Conservation (phyloP, 2,329 filamentous ascomycete genomes). For the Ascochyta viciae-villosae region DNA sequence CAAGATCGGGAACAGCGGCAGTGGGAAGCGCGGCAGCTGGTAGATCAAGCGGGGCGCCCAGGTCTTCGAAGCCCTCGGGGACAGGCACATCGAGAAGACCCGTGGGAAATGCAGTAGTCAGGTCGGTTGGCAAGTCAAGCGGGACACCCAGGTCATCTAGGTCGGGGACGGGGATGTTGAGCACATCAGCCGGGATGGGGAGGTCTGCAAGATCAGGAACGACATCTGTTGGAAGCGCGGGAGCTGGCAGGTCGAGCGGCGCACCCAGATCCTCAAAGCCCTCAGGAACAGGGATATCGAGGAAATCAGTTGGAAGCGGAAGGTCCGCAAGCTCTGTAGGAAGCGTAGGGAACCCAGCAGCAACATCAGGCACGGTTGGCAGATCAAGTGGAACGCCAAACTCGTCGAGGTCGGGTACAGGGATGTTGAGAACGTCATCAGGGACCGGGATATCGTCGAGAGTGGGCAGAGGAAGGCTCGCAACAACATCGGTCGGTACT, state of each 20-base stretch:
- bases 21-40: neutral
- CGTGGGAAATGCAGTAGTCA: neutral
- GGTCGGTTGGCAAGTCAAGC: neutral
- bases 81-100: neutral
- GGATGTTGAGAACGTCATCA: constrained; percentile 3
- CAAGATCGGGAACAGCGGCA: neutral
- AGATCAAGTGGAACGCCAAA: neutral
- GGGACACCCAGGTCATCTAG: neutral
- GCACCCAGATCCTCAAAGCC: neutral
- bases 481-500: neutral
- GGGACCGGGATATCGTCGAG: neutral
- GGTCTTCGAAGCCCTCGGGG: neutral
- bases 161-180: neutral
- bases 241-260: neutral
- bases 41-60: neutral
- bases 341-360: neutral
- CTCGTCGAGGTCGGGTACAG: constrained; percentile 6
- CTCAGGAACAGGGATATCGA: neutral
- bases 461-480: neutral
- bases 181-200: neutral
- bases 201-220: neutral
- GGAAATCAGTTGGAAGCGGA: neutral
- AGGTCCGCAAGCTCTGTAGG: neutral
- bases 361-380: neutral
- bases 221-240: neutral